Conservation (phyloP, 2,329 filamentous ascomycete genomes). For the Fulvia fulva region DNA sequence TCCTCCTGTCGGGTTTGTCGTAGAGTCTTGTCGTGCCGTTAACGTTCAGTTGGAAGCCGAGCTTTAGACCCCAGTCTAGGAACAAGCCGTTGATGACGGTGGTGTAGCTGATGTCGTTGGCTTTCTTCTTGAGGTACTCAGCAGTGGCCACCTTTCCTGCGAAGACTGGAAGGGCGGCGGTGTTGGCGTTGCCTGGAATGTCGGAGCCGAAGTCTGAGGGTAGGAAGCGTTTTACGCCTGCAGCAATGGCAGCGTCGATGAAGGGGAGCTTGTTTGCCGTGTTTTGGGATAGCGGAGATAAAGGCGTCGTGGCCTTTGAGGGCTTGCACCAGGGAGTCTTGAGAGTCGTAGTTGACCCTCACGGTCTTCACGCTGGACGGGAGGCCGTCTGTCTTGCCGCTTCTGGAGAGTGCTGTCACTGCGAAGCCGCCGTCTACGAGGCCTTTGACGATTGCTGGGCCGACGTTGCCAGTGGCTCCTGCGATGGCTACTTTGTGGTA, state of each 20-base stretch:
- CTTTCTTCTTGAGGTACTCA: slow-evolving; percentile 33
- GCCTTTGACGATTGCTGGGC: slow-evolving; percentile 37
- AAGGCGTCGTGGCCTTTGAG: slow-evolving; percentile 37
- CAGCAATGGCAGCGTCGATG: slow-evolving; percentile 38
- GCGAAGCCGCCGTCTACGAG: slow-evolving; percentile 39
- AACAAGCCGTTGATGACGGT: slow-evolving; percentile 34
- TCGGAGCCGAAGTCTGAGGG: slow-evolving; percentile 40
- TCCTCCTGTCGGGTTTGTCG: slow-evolving; percentile 35
- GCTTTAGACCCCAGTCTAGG: slow-evolving; percentile 36
- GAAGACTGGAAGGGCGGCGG: slow-evolving; percentile 35
- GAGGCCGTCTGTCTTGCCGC: slow-evolving; percentile 39
- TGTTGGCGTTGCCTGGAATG: slow-evolving; percentile 30
- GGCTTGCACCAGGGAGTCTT: slow-evolving; percentile 33
- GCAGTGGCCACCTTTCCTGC: slow-evolving; percentile 34
- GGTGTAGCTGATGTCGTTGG: slow-evolving; percentile 33
- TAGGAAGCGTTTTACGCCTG: slow-evolving; percentile 38
- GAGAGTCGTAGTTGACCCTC: slow-evolving; percentile 47
- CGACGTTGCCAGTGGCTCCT: slow-evolving; percentile 40
- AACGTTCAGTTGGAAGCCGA: slow-evolving; percentile 26
- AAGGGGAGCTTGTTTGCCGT: slow-evolving; percentile 28
- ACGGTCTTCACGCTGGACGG: slow-evolving; percentile 39
- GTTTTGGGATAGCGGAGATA: slow-evolving; percentile 21
- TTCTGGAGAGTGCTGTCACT: slow-evolving; percentile 46
- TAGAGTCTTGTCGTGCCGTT: slow-evolving; percentile 31
- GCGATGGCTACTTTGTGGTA: slow-evolving; percentile 31